Percentiles rank a stretch among this genome's conserved stretches.
These are phyloP conservation scores for Cercospora sp. DNA, from an alignment of 2,329 filamentous ascomycete genomes.

Conservation along the genomic window DNA sequence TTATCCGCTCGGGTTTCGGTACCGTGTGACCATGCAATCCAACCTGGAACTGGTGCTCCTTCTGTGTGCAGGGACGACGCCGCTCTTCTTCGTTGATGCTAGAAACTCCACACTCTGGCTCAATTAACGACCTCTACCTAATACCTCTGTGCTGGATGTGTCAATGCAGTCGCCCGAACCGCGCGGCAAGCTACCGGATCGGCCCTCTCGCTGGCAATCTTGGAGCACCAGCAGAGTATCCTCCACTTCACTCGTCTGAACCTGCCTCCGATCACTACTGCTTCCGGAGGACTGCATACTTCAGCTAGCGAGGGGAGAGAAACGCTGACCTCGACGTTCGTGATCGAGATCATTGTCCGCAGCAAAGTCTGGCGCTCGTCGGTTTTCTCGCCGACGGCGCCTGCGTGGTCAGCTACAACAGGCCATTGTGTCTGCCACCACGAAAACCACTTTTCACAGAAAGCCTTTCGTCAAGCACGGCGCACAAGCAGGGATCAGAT, in stretches of 20 bases:
- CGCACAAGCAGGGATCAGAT: not conserved
- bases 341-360: not conserved
- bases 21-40: not conserved
- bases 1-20: not conserved
- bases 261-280: not conserved
- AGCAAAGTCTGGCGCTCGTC: not conserved
- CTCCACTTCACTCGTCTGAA: slow-evolving; percentile 1
- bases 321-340: not conserved
- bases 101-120: not conserved
- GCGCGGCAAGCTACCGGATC: not conserved
- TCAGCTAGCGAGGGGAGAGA: not conserved
- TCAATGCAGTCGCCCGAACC: slow-evolving; percentile 15
- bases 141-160: slow-evolving; percentile 15
- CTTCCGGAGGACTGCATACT: not conserved
- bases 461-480: not conserved
- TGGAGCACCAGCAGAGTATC: not conserved
- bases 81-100: not conserved
- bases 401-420: slow-evolving; percentile 9
- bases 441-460: slow-evolving; percentile 1
- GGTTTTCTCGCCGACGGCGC: slow-evolving; percentile 9
- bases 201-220: not conserved
- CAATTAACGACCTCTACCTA: not conserved
- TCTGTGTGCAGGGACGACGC: not conserved
- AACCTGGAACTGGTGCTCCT: not conserved
- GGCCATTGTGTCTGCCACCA: slow-evolving; percentile 9